phyloP scores from a whole-genome alignment of 257 asterid species.

The Capsicum pubescens region DNA sequence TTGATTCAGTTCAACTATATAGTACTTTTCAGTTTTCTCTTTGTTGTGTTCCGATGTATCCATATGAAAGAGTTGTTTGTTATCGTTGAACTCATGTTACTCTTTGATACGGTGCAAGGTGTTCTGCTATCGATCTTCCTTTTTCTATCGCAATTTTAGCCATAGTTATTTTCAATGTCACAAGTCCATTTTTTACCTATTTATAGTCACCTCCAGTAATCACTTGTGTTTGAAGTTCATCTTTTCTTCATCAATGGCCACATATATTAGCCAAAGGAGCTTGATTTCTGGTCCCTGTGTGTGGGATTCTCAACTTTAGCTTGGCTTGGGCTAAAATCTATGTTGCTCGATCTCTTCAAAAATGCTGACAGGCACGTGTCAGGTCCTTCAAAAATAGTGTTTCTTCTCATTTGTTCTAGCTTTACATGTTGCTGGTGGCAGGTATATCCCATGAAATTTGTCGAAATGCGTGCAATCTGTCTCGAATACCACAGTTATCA shows the following conservation, averaged over 20 bases:
- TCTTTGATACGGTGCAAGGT: neutral
- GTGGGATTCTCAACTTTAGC: neutral
- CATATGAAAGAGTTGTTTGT: neutral
- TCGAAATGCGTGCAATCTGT: too few relatives aligned
- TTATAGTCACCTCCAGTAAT: neutral
- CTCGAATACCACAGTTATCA: too few relatives aligned
- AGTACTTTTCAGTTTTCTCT: neutral
- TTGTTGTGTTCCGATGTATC: conserved; percentile 2
- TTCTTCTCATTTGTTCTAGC: too few relatives aligned
- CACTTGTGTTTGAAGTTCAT: neutral
- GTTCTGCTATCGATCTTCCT: neutral
- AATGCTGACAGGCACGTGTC: neutral
- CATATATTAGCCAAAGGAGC: neutral
- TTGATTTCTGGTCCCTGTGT: neutral
- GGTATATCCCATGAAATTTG: too few relatives aligned
- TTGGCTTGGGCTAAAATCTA: neutral
- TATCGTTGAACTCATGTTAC: conserved; percentile 3
- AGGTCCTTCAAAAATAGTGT: neutral
- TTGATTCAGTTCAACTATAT: neutral
- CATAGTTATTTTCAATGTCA: neutral
- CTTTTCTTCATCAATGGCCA: neutral
- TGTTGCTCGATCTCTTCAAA: neutral
- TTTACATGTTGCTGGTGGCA: too few relatives aligned
- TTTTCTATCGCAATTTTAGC: neutral
- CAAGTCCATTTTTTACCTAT: neutral